Evolutionary conservation across 2,329 filamentous ascomycete species (phyloP), one percentile per base, ranked within the genome.

Genomic region (Calonectria naviculata): DNA sequence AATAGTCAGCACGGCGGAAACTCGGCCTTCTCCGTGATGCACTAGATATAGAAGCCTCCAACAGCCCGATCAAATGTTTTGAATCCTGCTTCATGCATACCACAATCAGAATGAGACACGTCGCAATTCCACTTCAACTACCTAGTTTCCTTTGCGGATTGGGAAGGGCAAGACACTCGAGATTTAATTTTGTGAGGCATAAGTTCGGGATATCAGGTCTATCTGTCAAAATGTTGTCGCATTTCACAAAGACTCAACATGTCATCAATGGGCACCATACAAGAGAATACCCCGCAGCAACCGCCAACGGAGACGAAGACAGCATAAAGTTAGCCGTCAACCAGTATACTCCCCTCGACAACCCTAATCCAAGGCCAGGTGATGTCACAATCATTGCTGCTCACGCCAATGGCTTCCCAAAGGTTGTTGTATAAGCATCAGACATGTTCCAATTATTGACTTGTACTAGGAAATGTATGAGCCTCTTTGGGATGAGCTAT

Each of bases 401-500:
- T n/a, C 66, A 68, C 19, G 66, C 58, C 17, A 64, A 64, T 36
- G 66, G 66, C 4, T 68, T 68, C 13, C 47, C 66, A 28, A 68
- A 68, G 38, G 66, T 54, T 13, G 6, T 24, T 26, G 5, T 6
- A 15, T 13, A 3, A 5, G 6, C 4, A 36, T 4, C 9, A 24
- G 4, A 15, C 26, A 17, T 26, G 13, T 4, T 2, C 36, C 44
- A 29, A 9, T 34, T 28, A 42, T 58, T 63, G 13, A 56, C 17
- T 24, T 2, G 13, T n/a, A 4, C 6, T 4, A 68, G 58, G 66
- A 68, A 19, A 4, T 68, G 5, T 68, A 64, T 31, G 67, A 68
- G 21, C 67, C 67, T 6, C 60, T 65, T 8, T 68, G 67, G 47
- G 60, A 64, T 5, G 60, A 64, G 17, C 4, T 68, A 2, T 34